These are phyloP conservation scores for Cercospora sp. DNA, from an alignment of 2,329 filamentous ascomycete species.

Conservation along the genomic window DNA sequence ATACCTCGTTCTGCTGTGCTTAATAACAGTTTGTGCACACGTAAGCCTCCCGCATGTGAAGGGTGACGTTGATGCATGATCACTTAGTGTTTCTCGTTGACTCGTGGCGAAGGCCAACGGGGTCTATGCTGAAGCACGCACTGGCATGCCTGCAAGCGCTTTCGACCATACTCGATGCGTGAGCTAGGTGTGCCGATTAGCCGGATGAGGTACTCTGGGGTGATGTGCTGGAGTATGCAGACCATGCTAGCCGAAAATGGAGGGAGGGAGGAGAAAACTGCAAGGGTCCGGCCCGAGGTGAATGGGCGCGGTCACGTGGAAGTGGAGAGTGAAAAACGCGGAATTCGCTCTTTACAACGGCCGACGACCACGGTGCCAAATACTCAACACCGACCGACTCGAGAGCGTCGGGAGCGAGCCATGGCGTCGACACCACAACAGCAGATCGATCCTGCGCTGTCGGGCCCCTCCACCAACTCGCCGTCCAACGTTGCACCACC, in stretches of 20 bases:
- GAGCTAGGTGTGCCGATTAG: background rate
- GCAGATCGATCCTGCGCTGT: constrained; percentile 1
- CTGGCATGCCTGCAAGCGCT: background rate
- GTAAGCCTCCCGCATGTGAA: background rate
- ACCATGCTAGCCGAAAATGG: background rate
- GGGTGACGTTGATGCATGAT: no score
- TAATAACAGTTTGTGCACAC: background rate
- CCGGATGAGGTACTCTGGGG: background rate
- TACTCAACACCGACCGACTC: constrained; percentile 5
- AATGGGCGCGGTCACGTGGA: background rate
- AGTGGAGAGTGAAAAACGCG: background rate
- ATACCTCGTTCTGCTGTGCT: background rate
- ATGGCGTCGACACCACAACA: background rate
- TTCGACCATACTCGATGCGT: background rate
- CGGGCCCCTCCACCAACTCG: background rate
- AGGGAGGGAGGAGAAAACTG: background rate
- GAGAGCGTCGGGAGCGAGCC: background rate
- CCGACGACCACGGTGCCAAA: constrained; percentile 5
- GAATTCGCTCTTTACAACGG: background rate
- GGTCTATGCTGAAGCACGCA: background rate
- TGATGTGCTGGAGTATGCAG: background rate
- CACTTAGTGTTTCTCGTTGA: no score
- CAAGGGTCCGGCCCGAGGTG: background rate
- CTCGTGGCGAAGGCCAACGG: no score
- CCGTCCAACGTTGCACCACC: background rate